Evolutionary conservation across 2,329 filamentous ascomycete genomes (phyloP), one percentile per base, ranked within the genome.

Genomic region (Biscogniauxia marginata): DNA sequence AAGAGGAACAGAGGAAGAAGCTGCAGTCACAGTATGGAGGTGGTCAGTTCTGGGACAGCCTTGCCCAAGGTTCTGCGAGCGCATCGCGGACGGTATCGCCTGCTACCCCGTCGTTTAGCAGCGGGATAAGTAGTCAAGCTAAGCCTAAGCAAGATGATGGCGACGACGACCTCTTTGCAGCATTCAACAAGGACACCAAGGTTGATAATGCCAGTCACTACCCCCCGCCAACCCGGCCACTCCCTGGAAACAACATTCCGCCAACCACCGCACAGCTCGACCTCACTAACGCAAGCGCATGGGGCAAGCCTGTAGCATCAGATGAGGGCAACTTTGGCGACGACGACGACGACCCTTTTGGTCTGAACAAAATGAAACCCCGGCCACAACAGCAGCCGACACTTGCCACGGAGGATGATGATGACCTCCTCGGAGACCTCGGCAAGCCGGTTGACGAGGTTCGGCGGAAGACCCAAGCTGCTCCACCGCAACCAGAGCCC

Each of bases 321-420:
- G 67, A 69, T 53, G 65, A 66, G 46, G 70, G 67, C 9, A 71
- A 65, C 0, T 74, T 86, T 59, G 75, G 83, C 11, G 79, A 83
- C 24, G 88, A 93, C 55, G 90, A 96, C 64, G 91, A 96, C 65
- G 91, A 96, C 68, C 91, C 92, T 1, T 97, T 98, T 70, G 93
- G 91, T 0, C 76, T 97, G 34, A 87, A 80, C 57, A 78, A 88
- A 61, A 71, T 91, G 66, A 83, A 84, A 61, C 46, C 65, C 24
- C 70, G 20, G 63, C 70, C 62, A 20, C 66, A 69, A 22, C 65
- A 58, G 7, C 67, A 61, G 19, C 50, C 50, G 49, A 59, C 62
- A 8, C 45, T 51, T 49, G 52, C 50, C 5, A 54, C 63, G 0
- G 73, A 72, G n/a, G 84, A 86, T 24, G 84, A 87, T 49, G 83